Evolutionary conservation across 2,329 filamentous ascomycete species (phyloP), one percentile per base, ranked within the genome.

Genomic region (Zasmidium citrigriseum): DNA sequence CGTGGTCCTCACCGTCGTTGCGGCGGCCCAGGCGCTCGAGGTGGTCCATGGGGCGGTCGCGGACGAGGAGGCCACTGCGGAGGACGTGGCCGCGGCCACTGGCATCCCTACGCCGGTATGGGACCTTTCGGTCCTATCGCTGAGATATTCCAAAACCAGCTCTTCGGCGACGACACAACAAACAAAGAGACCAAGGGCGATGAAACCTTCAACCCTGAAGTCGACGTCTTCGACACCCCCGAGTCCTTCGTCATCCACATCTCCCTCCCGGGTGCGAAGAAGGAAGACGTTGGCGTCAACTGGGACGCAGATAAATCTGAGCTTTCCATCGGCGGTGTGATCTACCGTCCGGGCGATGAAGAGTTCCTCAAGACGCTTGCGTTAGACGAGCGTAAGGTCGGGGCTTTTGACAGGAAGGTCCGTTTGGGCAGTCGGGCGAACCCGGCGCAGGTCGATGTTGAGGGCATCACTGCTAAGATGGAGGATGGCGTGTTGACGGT

Each of bases 401-500:
- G 91, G 22, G 79, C 87, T 20, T 95, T 96, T 67, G 86, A 91
- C 75, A 82, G 89, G 58, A 86, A 83, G 67, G 78, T 96, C 49
- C 80, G 81, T 24, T 78, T 96, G 23, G 81, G 78, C 16, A 82
- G 78, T 50, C 68, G 77, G 52, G 77, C 78, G 9, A 80, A 80
- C 25, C 83, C 84, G 25, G 85, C 86, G 7, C 80, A 83, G 62
- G 78, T 95, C 16, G 87, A 92, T 67, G 83, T 80, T 1, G 82
- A 87, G 50, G 80, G 76, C 22, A 93, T 95, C 69, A 82, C 80
- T 2, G 90, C 90, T 2, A 91, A 86, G 76, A 81, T 96, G 75
- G 88, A 91, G 73, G 89, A 95, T 70, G 91, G 91, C 4, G 78
- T 96, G 1, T 73, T 96, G 65, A 79, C 87, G 34, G 81, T 96